phyloP scores from a whole-genome alignment of 202 grass and related monocot genomes.

The Bolboschoenoplectus hybrid region DNA sequence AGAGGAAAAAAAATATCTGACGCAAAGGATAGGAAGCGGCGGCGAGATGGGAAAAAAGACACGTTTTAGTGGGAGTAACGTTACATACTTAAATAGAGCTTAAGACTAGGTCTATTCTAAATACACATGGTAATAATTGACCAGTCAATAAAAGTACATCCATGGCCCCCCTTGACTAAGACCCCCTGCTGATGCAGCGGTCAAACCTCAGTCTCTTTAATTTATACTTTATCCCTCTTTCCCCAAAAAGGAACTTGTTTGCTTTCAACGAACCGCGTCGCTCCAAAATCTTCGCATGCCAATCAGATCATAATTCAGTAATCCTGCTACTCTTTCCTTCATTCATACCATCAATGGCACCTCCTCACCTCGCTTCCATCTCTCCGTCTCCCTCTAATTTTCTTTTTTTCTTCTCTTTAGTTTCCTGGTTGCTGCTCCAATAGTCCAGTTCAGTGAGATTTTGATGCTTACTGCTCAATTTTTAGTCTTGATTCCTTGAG shows the following conservation, averaged over 20 bases:
- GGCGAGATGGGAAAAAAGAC: no score
- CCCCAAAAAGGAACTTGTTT: not conserved
- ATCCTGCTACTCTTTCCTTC: not conserved
- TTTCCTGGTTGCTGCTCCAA: no score
- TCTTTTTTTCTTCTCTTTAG: no score
- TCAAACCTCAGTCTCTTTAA: not conserved
- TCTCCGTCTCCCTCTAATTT: not conserved
- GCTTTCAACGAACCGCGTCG: not conserved
- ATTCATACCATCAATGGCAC: constrained; percentile 20
- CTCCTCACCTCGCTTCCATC: not conserved
- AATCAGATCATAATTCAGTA: no score
- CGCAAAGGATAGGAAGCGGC: no score
- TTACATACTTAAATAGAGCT: no score
- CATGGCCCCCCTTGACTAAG: not conserved
- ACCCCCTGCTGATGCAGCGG: not conserved
- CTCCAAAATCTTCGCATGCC: not conserved
- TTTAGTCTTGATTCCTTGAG: no score
- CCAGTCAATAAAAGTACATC: not conserved
- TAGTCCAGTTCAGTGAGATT: no score
- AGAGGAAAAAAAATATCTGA: no score
- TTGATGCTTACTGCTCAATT: no score
- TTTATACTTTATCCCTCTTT: not conserved
- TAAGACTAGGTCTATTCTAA: not conserved
- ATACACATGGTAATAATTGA: not conserved
- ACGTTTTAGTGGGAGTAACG: no score